Base-by-base conservation (phyloP, 768 basidiomycete species). In the Antrodiella citrinella region DNA sequence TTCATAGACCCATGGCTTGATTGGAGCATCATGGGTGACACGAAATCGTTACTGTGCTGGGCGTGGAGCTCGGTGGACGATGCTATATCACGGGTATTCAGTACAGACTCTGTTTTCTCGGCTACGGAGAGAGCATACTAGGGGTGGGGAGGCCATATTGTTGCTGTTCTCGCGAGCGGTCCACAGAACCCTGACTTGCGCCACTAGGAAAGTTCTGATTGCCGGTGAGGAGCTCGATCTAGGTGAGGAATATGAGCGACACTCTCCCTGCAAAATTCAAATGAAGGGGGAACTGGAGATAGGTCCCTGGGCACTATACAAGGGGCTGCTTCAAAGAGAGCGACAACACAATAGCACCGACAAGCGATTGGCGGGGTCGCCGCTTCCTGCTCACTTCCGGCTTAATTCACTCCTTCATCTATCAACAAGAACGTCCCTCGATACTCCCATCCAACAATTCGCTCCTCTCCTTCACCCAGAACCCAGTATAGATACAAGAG, bases 41-140 rank as follows among this genome's bases (percentile, higher is more conserved):
- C 71, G 62, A 73, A 87, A 53, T 81, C 82, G 52, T 69, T 68
- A 4, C 76, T 69, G 49, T 74, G 72, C 57, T 78, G 73, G 10
- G 84, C 75, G 44, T 82, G 76, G 47, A 87, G 72, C 66, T 87
- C 84, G 9, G 77, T 70, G 4, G 86, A 88, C 3, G 77, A 70
- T 11, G 77, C 84, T 85, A 52, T 49, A 51, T 24, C 19, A 30
- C 44, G 26, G 25, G 46, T 47, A 24, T 49, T 26, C 53, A 54
- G 52, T 19, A 50, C 42, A 49, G 47, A 46, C 54, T 59, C 48
- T n/a, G 38, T 19, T 18, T 20, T 65, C 44, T 42, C 57, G 47
- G 51, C 61, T 54, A 12, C 23, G 20, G n/a, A 47, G 15, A 38
- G 25, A 9, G 61, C 78, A 59, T 58, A 86, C 84, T 72, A 59